Base-by-base conservation (phyloP, 2,329 filamentous ascomycete species). In the Aspergillus thermomutatus region DNA sequence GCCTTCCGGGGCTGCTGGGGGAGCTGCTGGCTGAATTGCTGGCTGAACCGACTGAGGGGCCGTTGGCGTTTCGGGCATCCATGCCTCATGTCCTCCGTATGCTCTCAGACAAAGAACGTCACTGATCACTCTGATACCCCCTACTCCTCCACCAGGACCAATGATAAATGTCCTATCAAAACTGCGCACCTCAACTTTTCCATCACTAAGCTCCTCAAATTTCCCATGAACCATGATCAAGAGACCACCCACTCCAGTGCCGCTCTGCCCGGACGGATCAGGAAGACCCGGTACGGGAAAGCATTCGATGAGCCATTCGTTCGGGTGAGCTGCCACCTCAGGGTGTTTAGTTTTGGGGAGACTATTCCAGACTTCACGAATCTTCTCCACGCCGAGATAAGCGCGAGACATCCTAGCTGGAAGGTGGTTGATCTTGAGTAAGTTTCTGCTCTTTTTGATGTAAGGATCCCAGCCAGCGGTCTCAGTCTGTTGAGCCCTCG, bases 301-400 rank as follows among this genome's bases (percentile, higher is more conserved):
- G 63, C 90, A 92, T 73, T 96, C 91, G 69, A 96, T 86, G 52
- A 91, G 84, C 81, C 91, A 96, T 65, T 92, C 89, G 67, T 84
- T 80, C 11, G 86, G 75, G 49, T 90, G 84, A 1, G 82, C 76
- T 50, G 81, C 78, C 60, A 95, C 82, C 66, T 88, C 83, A 1
- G 91, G 88, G 69, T 96, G 92, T 47, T 83, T 83, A 8, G 91
- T 93, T 43, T 79, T 75, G 0, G 92, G 92, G 3, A 96, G 79
- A 3, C 77, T 77, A 54, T 83, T 82, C 87, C 91, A 95, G 19
- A 86, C 71, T 55, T 87, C 81, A 51, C 82, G 79, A 57, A 96
- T 92, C 46, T 82, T 78, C 45, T 84, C 80, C 3, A 79, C 75
- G 1, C 91, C 91, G 8, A 79, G 82, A 67, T 86, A 87, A 4